phyloP scores from a whole-genome alignment of 2,329 filamentous ascomycete genomes.

The Pseudovirgaria hyperparasitica region DNA sequence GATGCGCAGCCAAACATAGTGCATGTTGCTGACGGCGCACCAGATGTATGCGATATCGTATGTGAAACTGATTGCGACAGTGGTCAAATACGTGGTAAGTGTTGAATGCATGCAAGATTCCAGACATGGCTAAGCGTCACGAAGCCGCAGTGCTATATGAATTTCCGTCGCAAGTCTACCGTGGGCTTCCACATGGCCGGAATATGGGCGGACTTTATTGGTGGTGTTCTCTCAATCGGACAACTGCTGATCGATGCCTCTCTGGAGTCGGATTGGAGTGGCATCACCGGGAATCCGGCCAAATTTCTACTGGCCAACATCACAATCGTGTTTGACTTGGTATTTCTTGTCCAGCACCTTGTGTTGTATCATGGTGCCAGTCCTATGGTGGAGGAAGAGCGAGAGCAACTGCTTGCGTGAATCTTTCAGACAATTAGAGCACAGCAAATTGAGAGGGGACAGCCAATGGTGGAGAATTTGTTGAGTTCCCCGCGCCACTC shows the following conservation, averaged over 20 bases:
- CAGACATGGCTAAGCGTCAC: not conserved
- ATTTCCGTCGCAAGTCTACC: slow-evolving; percentile 76
- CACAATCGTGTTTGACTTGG: slow-evolving; percentile 69
- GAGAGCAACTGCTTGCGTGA: slow-evolving; percentile 6
- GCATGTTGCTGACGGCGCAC: slow-evolving; percentile 7
- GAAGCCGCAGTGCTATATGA: slow-evolving; percentile 49
- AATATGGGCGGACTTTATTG: slow-evolving; percentile 72
- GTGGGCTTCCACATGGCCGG: slow-evolving; percentile 76
- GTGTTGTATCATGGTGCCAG: slow-evolving; percentile 48
- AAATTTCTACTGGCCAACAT: slow-evolving; percentile 82
- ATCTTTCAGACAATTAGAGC: not conserved
- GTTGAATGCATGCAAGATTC: not conserved
- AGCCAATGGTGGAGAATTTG: too few relatives aligned
- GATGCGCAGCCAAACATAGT: too few relatives aligned
- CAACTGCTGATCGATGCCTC: slow-evolving; percentile 81
- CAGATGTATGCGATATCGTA: slow-evolving; percentile 60
- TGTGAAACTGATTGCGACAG: slow-evolving; percentile 76
- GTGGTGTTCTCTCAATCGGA: slow-evolving; percentile 66
- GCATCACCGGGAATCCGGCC: slow-evolving; percentile 79
- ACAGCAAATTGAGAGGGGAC: not conserved
- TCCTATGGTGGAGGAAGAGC: slow-evolving; percentile 15
- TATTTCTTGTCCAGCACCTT: slow-evolving; percentile 87
- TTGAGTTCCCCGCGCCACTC: too few relatives aligned
- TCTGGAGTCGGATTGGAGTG: slow-evolving; percentile 76
- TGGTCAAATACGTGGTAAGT: slow-evolving; percentile 75